Base-by-base conservation (phyloP, 345 rosid genomes). In the Clausena lansium region DNA sequence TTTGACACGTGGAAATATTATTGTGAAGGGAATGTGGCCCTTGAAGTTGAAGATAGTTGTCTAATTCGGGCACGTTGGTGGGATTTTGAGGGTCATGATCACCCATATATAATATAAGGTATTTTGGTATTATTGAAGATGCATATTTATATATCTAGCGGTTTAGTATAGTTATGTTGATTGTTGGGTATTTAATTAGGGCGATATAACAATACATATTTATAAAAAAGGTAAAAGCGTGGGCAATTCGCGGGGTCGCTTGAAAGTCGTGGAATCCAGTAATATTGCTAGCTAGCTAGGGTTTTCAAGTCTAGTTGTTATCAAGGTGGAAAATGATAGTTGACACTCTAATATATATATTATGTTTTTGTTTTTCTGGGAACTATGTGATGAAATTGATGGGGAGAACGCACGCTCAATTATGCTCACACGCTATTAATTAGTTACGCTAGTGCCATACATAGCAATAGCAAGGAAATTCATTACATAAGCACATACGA, bases 231-330 rank as follows among this genome's bases (percentile, higher is more conserved):
- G 64, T 36, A 75, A 85, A 85, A 67, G 89, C 91, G 90, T 83
- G 93, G 91, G 81, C 68, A 81, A 32, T 73, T 87, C 91, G 93
- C 80, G 80, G 84, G 75, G 60, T 25, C 20, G 32, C 17, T 20
- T 32, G 33, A 76, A 73, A 82, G 27, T 52, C 33, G 61, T 54
- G 75, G 68, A 10, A 3, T 27, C 59, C 52, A 76, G 74, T 65
- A 71, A 72, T 62, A 22, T 73, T 60, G 57, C 32, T 68, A 41
- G 74, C 63, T 52, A 65, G 62, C 50, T 45, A 45, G 50, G 50
- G 50, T 45, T 45, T 45, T 45, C 50, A 45, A 71, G 62, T 65
- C 39, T 30, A 65, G 45, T 45, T 45, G 50, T 13, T 28, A 54
- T 52, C 8, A 2, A 33, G 35, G 33, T 52, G 64, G 65, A 76